phyloP scores from a whole-genome alignment of 768 basidiomycete genomes.

The Suillus paluster region DNA sequence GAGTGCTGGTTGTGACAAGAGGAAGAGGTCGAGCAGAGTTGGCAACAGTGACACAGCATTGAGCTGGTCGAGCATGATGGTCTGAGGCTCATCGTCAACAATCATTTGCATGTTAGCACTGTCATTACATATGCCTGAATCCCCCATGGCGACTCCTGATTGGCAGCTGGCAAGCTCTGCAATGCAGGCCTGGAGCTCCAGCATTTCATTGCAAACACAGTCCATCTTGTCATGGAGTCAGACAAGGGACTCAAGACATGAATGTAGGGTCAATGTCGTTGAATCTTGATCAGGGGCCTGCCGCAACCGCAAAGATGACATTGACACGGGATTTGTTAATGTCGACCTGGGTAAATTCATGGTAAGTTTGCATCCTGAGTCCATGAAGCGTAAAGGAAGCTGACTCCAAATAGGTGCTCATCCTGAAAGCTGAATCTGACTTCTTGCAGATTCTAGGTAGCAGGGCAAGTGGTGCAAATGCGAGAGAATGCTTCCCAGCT shows the following conservation, averaged over 20 bases:
- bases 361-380: too few species aligned
- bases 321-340: not conserved
- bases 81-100: not conserved
- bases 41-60: not conserved
- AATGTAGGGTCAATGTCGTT: not conserved
- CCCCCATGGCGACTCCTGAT: not conserved
- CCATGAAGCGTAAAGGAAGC: too few species aligned
- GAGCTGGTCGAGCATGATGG: not conserved
- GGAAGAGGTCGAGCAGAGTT: not conserved
- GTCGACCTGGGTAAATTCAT: not conserved
- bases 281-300: not conserved
- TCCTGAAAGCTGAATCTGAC: too few species aligned
- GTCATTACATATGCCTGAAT: not conserved
- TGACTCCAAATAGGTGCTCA: too few species aligned
- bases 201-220: not conserved
- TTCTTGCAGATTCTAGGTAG: too few species aligned
- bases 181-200: not conserved
- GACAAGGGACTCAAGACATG: not conserved
- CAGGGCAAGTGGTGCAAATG: too few species aligned
- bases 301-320: not conserved
- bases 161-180: not conserved
- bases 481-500: too few species aligned
- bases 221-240: not conserved
- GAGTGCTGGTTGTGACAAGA: not conserved
- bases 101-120: not conserved